Base-by-base conservation (phyloP, 2,329 filamentous ascomycete species). In the Alternaria sp. region DNA sequence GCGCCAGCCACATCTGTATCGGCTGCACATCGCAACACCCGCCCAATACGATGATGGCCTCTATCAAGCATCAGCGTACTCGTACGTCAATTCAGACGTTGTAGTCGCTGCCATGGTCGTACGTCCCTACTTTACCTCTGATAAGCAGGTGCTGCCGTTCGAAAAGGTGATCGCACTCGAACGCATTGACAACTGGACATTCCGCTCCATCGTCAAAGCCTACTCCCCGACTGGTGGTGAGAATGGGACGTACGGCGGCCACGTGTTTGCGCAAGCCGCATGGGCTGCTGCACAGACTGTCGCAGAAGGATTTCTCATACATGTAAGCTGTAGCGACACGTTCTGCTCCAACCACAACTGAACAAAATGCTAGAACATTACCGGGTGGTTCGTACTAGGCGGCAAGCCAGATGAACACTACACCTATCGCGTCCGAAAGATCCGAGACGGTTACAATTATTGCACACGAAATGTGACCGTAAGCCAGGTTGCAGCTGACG, bases 211-310 rank as follows among this genome's bases (percentile, higher is more conserved):
- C 30, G 77, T 80, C 9, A 77, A 74, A 55, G 79, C 81, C 0
- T 86, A 81, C 64, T 78, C 81, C 11, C 83, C 84, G 0, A 73
- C 73, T 13, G 82, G 80, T 4, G 77, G 75, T 7, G 73, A 79
- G 15, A 77, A 77, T 3, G 77, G 81, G 13, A 82, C 85, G 0
- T 87, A 86, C 73, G 86, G 86, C 12, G 86, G 86, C 2, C 85
- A 88, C 76, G 85, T 87, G 5, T 87, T 84, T 67, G 83, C 84
- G n/a, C 86, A 88, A 73, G 83, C 86, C 30, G 85, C 84, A 15
- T 88, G 84, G 79, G 86, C 86, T 15, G 86, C 86, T 9, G 83
- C 83, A 9, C 83, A 87, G 64, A 88, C 86, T 2, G 83, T 87
- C 12, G 71, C 69, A 6, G 75, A 80, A 26, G 86, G 84, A 2